These are phyloP conservation scores for Spiromyces aspiralis DNA, from an alignment of 371 early-diverging fungal species.

Conservation along the genomic window DNA sequence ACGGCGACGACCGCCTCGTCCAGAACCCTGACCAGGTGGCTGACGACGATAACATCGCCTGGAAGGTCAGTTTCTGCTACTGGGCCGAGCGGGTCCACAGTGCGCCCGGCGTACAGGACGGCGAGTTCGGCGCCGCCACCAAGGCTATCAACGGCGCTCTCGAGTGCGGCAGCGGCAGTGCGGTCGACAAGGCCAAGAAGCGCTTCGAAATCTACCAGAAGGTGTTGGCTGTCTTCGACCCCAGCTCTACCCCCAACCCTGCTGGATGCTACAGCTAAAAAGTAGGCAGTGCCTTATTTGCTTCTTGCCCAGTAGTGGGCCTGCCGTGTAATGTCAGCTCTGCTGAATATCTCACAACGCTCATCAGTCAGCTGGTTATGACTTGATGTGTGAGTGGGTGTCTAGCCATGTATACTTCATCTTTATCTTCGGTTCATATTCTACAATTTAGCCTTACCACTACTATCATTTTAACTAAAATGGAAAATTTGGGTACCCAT, in stretches of 20 bases:
- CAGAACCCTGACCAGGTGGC: constrained; percentile 4
- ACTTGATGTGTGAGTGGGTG: too few species aligned
- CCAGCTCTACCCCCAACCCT: constrained; percentile 15
- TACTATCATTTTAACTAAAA: too few species aligned
- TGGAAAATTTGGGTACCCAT: too few species aligned
- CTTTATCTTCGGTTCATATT: too few species aligned
- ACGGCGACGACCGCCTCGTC: constrained; percentile 7
- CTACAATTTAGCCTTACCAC: too few species aligned
- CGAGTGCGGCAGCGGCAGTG: constrained; percentile 15
- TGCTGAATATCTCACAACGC: too few species aligned
- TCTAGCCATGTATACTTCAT: too few species aligned
- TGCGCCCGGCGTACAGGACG: constrained; percentile 1
- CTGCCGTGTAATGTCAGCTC: too few species aligned
- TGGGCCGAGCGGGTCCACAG: constrained; percentile 4
- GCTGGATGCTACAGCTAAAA: constrained; percentile 28
- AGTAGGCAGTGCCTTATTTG: too few species aligned
- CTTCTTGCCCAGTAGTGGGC: too few species aligned
- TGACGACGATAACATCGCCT: neutral
- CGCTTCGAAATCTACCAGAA: constrained; percentile 25
- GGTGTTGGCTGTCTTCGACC: constrained; percentile 15
- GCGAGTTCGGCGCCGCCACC: constrained; percentile 7
- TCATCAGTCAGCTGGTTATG: too few species aligned
- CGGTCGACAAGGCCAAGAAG: constrained; percentile 24
- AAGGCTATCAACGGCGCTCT: constrained; percentile 12
- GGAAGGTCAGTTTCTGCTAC: constrained; percentile 6